phyloP scores from a whole-genome alignment of 805 yeast genomes.

The Ogataea naganishii region DNA sequence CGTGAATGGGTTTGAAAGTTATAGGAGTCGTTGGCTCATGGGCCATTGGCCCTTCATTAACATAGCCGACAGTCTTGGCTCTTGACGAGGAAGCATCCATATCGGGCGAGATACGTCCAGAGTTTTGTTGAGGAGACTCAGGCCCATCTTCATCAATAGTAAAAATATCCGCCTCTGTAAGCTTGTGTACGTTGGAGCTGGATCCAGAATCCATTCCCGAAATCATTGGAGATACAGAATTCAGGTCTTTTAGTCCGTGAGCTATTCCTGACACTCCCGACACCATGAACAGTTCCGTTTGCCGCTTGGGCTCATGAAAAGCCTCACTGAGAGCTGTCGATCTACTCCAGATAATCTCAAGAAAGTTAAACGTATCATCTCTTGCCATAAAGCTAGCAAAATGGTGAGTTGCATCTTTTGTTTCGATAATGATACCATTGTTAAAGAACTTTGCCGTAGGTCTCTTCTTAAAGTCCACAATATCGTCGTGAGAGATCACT shows the following conservation, averaged over 20 bases:
- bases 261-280: too few relatives aligned
- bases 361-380: conserved; percentile 64
- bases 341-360: conserved; percentile 62
- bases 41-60: conserved; percentile 54
- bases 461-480: conserved; percentile 67
- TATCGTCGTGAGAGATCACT: conserved; percentile 62
- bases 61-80: too few relatives aligned
- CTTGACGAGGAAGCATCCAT: too few relatives aligned
- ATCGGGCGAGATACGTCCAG: neutral
- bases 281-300: conserved; percentile 14
- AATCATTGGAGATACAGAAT: conserved; percentile 9
- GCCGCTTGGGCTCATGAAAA: conserved; percentile 12
- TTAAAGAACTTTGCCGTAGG: conserved; percentile 86
- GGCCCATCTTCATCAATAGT: conserved; percentile 24
- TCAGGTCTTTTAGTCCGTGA: too few relatives aligned
- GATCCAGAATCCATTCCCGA: too few relatives aligned
- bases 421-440: conserved; percentile 73
- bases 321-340: conserved; percentile 23
- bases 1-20: conserved; percentile 32
- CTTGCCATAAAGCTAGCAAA: conserved; percentile 86
- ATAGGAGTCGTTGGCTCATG: conserved; percentile 54
- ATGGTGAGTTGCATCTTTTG: conserved; percentile 53
- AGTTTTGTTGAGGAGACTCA: conserved; percentile 9
- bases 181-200: conserved; percentile 5
- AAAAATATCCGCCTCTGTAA: conserved; percentile 22